A percentile compares a stretch with the other conserved stretches of the same genome.
These are phyloP conservation scores for Hypocreales sp. DNA, from an alignment of 2,329 filamentous ascomycete genomes.

Conservation along the genomic window DNA sequence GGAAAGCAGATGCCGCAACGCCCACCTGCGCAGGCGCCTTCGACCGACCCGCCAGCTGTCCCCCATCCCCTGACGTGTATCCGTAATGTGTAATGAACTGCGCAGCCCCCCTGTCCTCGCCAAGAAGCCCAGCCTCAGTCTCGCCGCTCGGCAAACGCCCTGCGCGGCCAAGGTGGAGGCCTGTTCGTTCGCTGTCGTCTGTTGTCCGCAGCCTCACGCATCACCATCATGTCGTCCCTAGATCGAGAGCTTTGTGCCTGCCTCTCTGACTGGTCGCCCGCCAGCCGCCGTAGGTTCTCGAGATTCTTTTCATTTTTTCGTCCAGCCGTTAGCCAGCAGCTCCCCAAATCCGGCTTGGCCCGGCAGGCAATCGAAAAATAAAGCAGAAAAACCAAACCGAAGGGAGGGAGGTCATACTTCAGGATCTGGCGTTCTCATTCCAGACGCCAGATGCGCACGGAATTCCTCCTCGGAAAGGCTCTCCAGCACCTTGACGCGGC, in stretches of 20 bases:
- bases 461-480: slow-evolving; percentile 12
- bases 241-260: slow-evolving; percentile 5
- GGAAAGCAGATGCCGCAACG: too few relatives aligned
- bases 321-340: background rate
- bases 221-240: slow-evolving; percentile 15
- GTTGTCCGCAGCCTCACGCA: slow-evolving; percentile 16
- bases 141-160: too few relatives aligned
- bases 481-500: slow-evolving; percentile 10
- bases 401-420: slow-evolving; percentile 18
- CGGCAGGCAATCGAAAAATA: too few relatives aligned
- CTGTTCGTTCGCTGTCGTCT: slow-evolving; percentile 12
- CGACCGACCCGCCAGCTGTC: too few relatives aligned
- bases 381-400: too few relatives aligned
- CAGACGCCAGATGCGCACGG: slow-evolving; percentile 6
- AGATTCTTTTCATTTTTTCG: slow-evolving; percentile 12
- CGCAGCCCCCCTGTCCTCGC: too few relatives aligned
- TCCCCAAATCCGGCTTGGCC: too few relatives aligned
- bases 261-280: slow-evolving; percentile 3
- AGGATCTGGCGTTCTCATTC: slow-evolving; percentile 11
- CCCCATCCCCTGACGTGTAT: too few relatives aligned
- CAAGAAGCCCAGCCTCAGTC: too few relatives aligned
- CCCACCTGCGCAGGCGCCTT: too few relatives aligned
- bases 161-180: too few relatives aligned
- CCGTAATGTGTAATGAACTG: too few relatives aligned
- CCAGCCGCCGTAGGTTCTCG: slow-evolving; percentile 12